Percentiles rank a stretch among this genome's conserved stretches.
Evolutionary conservation across 306 rosid species (phyloP).

Genomic region (apple (Malus domestica)): ASM211411v1 NC_041795.1:36382001-36382500

Average conservation of each 20-base stretch:
- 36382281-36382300: background rate
- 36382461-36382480: constrained; percentile 54
- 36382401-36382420: background rate
- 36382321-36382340: background rate
- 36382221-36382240: background rate
- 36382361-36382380: background rate
- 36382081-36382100: constrained; percentile 99
- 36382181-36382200: constrained; percentile 75
- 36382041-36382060: background rate
- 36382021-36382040: background rate
- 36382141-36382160: constrained; percentile 99
- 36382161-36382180: constrained; percentile 80
- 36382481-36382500: constrained; percentile 99
- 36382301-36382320: background rate
- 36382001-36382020: background rate
- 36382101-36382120: constrained; percentile 99
- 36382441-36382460: background rate
- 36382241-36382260: background rate
- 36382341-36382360: background rate
- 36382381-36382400: background rate
- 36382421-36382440: background rate
- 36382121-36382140: constrained; percentile 90
- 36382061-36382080: constrained; percentile 30
- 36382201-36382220: background rate
- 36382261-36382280: background rate